Evolutionary conservation across 768 basidiomycete species (phyloP).

Genomic region (Albatrellus ellisii): DNA sequence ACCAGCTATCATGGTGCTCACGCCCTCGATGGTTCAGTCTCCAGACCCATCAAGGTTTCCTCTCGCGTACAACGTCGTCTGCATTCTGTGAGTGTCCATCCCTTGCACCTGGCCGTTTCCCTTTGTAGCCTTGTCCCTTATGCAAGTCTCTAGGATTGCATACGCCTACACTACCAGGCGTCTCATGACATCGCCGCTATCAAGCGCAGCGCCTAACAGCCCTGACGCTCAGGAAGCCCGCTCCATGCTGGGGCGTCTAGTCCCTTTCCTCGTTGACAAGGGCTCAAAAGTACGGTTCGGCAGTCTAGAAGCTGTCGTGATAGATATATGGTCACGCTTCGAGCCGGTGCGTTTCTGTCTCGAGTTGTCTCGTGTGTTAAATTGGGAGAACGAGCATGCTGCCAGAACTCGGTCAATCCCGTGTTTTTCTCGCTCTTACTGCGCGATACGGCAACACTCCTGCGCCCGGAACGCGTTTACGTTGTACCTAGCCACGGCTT

Average conservation of each 20-base stretch:
- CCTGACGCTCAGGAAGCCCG: slow-evolving; percentile 34
- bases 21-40: slow-evolving; percentile 28
- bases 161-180: slow-evolving; percentile 58
- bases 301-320: slow-evolving; percentile 37
- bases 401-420: slow-evolving; percentile 21
- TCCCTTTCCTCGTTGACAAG: slow-evolving; percentile 53
- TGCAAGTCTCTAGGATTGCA: slow-evolving; percentile 33
- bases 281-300: slow-evolving; percentile 41
- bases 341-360: slow-evolving; percentile 28
- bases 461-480: slow-evolving; percentile 31
- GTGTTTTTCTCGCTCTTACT: slow-evolving; percentile 39
- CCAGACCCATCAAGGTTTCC: slow-evolving; percentile 16
- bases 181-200: slow-evolving; percentile 45
- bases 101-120: background rate
- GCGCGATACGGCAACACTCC: slow-evolving; percentile 36
- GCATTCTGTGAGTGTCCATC: slow-evolving; percentile 41
- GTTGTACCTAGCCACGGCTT: too few species aligned
- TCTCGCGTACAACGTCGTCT: slow-evolving; percentile 57
- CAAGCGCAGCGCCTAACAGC: slow-evolving; percentile 24
- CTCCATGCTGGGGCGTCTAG: slow-evolving; percentile 33
- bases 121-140: background rate
- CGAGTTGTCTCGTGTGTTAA: background rate
- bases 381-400: background rate
- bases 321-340: slow-evolving; percentile 55
- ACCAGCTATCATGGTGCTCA: slow-evolving; percentile 33